Evolutionary conservation across 164 flowering plant genomes (phyloP).

Genomic region (Umbellularia californica): DNA sequence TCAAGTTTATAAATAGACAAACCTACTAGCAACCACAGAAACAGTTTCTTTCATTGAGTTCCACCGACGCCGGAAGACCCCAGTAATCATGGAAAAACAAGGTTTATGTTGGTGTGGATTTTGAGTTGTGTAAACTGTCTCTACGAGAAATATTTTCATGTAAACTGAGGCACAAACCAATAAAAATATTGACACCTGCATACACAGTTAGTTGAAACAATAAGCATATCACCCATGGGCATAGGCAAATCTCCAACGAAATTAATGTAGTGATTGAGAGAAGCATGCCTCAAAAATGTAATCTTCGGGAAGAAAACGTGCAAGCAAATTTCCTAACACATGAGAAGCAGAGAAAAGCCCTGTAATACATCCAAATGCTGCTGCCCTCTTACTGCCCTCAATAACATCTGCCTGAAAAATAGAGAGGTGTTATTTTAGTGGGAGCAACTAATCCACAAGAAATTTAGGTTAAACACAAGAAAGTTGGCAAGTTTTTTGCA

Average conservation of each 20-base stretch:
- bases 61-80: slow-evolving; percentile 37
- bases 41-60: slow-evolving; percentile 61
- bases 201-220: slow-evolving; percentile 10
- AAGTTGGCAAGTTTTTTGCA: not conserved
- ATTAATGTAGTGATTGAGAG: slow-evolving; percentile 1
- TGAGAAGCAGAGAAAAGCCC: slow-evolving; percentile 79
- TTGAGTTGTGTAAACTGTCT: slow-evolving; percentile 45
- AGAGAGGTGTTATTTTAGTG: not conserved
- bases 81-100: slow-evolving; percentile 22
- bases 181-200: slow-evolving; percentile 72
- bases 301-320: slow-evolving; percentile 74
- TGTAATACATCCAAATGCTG: slow-evolving; percentile 77
- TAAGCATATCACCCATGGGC: not conserved
- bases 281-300: slow-evolving; percentile 59
- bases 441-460: too few species aligned
- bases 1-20: slow-evolving; percentile 3
- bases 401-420: slow-evolving; percentile 68
- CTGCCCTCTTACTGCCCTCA: slow-evolving; percentile 55
- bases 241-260: not conserved
- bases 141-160: slow-evolving; percentile 59
- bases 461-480: too few species aligned
- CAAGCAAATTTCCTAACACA: slow-evolving; percentile 72
- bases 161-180: slow-evolving; percentile 57
- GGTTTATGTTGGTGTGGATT: slow-evolving; percentile 28
- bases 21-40: slow-evolving; percentile 51